Evolutionary conservation across 768 basidiomycete genomes (phyloP), one percentile per base, ranked within the genome.

Genomic region (Boletus reticuloceps): DNA sequence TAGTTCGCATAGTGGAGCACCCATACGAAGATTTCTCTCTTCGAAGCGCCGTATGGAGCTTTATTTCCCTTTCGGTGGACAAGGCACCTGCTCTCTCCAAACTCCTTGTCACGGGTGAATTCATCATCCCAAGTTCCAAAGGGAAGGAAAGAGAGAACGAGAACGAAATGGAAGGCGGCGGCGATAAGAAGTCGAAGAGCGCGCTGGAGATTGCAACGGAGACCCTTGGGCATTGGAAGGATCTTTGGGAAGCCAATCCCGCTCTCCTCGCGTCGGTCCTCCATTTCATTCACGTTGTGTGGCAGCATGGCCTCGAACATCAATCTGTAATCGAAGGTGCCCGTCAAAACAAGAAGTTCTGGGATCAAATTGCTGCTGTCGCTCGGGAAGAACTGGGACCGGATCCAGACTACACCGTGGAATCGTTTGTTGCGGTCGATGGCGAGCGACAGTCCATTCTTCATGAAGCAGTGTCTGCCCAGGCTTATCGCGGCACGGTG

Each of bases 71-170:
- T 17, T 86, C 90, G 2, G 83, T 95, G 14, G 86, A 91, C 62
- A 88, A 86, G 57, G 93, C 94, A 66, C 93, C 95, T 1, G 92
- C 94, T 0, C 76, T 96, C 6, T 85, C 89, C 3, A 79, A 84
- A 51, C 75, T 97, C 27, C 85, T 94, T 55, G 85, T 94, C 32
- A 79, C 84, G 0, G 93, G 92, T 4, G 80, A 82, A 40, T 87
- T 91, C 60, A 79, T 79, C 47, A 71, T 78, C 5, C 80, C 82
- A 3, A 64, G 56, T 37, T 59, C 70, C 51, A 81, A 78, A 62
- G 76, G 74, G 11, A 76, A 74, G 56, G 73, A 66, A 9, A 70
- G 71, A 38, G 70, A 66, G 12, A 47, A 54, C 42, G 55, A 56
- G 25, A 69, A 71, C 41, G 70, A 66, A 14, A 52, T 55, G 47